phyloP scores from a whole-genome alignment of 1,139 yeast species.

The Taiozyma sp. region DNA sequence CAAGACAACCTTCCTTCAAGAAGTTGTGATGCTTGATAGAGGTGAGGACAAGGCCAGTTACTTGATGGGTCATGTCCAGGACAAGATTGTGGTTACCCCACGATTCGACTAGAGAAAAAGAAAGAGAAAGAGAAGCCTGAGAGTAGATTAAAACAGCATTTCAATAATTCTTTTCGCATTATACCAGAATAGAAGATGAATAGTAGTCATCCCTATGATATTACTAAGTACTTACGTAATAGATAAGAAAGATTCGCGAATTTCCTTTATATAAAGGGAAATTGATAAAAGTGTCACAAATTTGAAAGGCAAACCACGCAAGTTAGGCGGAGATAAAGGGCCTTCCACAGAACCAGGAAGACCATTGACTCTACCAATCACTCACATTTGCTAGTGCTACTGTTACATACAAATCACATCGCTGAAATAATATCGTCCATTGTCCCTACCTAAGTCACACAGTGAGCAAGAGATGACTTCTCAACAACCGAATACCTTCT shows the following conservation, averaged over 20 bases:
- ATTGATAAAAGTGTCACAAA: not conserved
- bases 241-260: not conserved
- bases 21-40: conserved; percentile 51
- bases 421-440: not conserved
- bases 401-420: no score
- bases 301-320: not conserved
- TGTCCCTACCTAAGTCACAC: not conserved
- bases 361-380: no score
- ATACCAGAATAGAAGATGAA: not conserved
- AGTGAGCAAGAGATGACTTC: conserved; percentile 7
- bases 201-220: no score
- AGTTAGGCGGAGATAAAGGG: not conserved
- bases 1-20: conserved; percentile 68
- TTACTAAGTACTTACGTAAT: not conserved
- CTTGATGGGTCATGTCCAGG: conserved; percentile 57
- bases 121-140: not conserved
- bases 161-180: not conserved
- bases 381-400: no score
- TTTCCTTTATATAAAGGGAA: not conserved
- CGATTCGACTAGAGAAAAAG: conserved; percentile 3
- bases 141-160: not conserved
- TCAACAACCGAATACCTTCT: conserved; percentile 29
- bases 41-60: conserved; percentile 40
- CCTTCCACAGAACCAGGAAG: not conserved
- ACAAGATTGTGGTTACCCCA: conserved; percentile 40